phyloP scores from a whole-genome alignment of 192 early-diverging fungal species.

The Coemansia sp. region DNA sequence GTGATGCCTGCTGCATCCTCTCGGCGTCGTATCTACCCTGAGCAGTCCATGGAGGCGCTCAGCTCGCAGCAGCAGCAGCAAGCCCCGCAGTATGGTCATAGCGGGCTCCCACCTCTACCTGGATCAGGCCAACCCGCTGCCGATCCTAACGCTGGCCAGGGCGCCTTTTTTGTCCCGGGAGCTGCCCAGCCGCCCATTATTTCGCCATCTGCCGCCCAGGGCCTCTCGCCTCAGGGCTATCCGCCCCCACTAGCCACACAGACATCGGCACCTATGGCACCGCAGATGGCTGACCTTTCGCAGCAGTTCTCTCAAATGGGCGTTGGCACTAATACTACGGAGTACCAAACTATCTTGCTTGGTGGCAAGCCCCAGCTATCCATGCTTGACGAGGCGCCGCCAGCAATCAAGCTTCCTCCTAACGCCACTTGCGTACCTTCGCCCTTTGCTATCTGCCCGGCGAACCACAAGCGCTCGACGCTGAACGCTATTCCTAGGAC shows the following conservation, averaged over 20 bases:
- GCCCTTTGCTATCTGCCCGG: conserved; percentile 62
- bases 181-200: conserved; percentile 19
- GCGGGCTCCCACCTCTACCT: neutral
- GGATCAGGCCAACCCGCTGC: neutral
- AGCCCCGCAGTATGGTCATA: conserved; percentile 10
- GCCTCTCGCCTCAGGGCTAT: neutral
- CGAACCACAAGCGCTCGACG: conserved; percentile 85
- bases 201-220: conserved; percentile 8
- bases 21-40: conserved; percentile 40
- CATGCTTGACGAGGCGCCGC: conserved; percentile 39
- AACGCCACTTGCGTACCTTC: conserved; percentile 39
- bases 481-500: conserved; percentile 87
- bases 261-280: conserved; percentile 7
- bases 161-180: conserved; percentile 50
- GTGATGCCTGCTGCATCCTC: conserved; percentile 11
- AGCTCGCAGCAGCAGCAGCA: conserved; percentile 21
- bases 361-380: conserved; percentile 42
- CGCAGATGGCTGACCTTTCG: conserved; percentile 26
- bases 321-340: conserved; percentile 22
- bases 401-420: conserved; percentile 44
- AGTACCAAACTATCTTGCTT: conserved; percentile 35
- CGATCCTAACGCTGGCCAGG: conserved; percentile 13
- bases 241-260: conserved; percentile 8
- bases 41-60: conserved; percentile 32
- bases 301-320: conserved; percentile 52